phyloP scores from a whole-genome alignment of 805 yeast species.

The Pichia eremophila region DNA sequence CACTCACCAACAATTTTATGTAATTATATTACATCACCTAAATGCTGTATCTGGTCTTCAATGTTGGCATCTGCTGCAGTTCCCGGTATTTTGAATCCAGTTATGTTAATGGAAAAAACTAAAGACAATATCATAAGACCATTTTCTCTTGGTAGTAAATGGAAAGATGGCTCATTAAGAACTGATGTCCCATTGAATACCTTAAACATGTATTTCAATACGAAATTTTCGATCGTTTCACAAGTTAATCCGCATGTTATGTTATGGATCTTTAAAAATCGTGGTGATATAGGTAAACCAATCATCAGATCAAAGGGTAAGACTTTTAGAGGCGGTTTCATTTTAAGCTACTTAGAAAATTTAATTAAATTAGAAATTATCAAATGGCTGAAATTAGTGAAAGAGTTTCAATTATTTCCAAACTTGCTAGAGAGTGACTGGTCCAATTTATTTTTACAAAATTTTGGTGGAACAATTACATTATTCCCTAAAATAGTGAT shows the following conservation, averaged over 20 bases:
- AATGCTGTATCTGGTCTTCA: conserved; percentile 75
- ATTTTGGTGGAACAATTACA: conserved; percentile 67
- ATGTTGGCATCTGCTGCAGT: conserved; percentile 73
- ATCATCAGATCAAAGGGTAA: conserved; percentile 48
- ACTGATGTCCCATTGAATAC: conserved; percentile 75
- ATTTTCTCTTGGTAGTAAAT: conserved; percentile 62
- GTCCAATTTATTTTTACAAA: conserved; percentile 68
- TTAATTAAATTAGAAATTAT: conserved; percentile 60
- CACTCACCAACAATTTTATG: conserved; percentile 74
- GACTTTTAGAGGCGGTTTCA: conserved; percentile 67
- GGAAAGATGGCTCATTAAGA: conserved; percentile 72
- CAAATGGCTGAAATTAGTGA: conserved; percentile 67
- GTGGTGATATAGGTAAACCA: conserved; percentile 75
- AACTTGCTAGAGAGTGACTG: conserved; percentile 66
- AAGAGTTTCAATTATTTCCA: conserved; percentile 59
- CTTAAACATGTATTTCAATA: conserved; percentile 65
- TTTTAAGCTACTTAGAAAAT: conserved; percentile 64
- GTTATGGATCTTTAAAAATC: conserved; percentile 66
- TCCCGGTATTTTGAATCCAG: conserved; percentile 75
- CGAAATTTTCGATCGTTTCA: conserved; percentile 65
- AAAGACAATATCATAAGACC: conserved; percentile 39
- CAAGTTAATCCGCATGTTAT: conserved; percentile 81
- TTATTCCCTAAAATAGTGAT: conserved; percentile 61
- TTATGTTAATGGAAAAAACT: conserved; percentile 58
- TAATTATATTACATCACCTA: conserved; percentile 68